Conservation (phyloP, 768 basidiomycete genomes). For the Wakefieldia striispora region DNA sequence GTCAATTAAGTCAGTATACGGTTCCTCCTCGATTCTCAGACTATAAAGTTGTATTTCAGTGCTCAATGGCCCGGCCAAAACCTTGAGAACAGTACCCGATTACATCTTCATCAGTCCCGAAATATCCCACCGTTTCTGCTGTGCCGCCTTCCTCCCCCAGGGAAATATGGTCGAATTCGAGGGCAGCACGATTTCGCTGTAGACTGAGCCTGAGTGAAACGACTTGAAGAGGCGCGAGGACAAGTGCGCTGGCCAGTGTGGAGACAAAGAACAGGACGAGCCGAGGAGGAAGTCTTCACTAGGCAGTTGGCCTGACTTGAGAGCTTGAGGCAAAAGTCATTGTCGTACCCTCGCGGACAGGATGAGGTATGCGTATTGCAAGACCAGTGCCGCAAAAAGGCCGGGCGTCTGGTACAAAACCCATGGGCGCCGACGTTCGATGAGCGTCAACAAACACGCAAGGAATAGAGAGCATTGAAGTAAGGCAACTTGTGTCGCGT, state of each 20-base stretch:
- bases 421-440: constrained; percentile 73
- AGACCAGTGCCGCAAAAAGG: constrained; percentile 39
- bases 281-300: constrained; percentile 34
- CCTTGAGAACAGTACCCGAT: constrained; percentile 53
- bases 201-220: constrained; percentile 73
- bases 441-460: constrained; percentile 73
- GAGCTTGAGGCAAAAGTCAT: constrained; percentile 53
- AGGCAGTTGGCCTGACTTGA: constrained; percentile 29
- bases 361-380: constrained; percentile 37
- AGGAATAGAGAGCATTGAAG: constrained; percentile 43
- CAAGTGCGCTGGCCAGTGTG: constrained; percentile 48
- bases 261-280: constrained; percentile 29
- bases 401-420: constrained; percentile 73
- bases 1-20: constrained; percentile 68
- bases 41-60: constrained; percentile 20
- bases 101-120: constrained; percentile 70
- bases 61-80: neutral
- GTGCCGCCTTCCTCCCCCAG: constrained; percentile 35
- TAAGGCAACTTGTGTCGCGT: constrained; percentile 72
- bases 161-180: too few relatives aligned
- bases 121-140: constrained; percentile 55
- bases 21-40: constrained; percentile 68
- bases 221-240: constrained; percentile 73
- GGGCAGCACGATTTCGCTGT: constrained; percentile 62
- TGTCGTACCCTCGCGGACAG: constrained; percentile 38